Conservation (phyloP, 225 moss, liverwort and hornwort genomes). For the Takakia lepidozioides region DNA sequence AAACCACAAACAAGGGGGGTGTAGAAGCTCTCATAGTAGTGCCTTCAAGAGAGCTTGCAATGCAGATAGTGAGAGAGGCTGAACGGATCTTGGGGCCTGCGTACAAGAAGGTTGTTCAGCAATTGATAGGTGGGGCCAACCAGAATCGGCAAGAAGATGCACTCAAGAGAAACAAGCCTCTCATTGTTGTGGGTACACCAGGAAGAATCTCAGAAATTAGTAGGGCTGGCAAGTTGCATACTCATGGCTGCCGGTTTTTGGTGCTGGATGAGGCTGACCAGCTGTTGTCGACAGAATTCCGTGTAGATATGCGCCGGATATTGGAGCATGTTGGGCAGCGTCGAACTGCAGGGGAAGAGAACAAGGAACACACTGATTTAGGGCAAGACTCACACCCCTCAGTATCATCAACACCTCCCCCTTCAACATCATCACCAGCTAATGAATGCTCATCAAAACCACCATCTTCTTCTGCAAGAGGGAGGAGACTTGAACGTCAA, state of each 20-base stretch:
- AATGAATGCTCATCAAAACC: not conserved
- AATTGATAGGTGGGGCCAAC: constrained; percentile 96
- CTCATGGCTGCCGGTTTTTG: constrained; percentile 81
- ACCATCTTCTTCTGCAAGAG: constrained; percentile 2
- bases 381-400: no score
- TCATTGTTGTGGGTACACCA: constrained; percentile 86
- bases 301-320: constrained; percentile 92
- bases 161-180: constrained; percentile 80
- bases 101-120: constrained; percentile 75
- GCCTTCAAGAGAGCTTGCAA: constrained; percentile 91
- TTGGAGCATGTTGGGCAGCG: constrained; percentile 97
- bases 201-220: constrained; percentile 95
- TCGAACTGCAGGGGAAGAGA: constrained; percentile 10
- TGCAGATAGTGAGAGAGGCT: constrained; percentile 92
- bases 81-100: constrained; percentile 76
- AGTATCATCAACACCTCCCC: no score
- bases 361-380: no score
- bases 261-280: constrained; percentile 96
- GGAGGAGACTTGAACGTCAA: constrained; percentile 81
- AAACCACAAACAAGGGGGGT: constrained; percentile 46
- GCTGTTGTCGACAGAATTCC: constrained; percentile 83
- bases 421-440: not conserved
- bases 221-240: constrained; percentile 90
- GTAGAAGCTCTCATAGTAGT: constrained; percentile 89
- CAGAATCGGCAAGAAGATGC: constrained; percentile 89